Evolutionary conservation across 2,329 filamentous ascomycete species (phyloP), one percentile per base, ranked within the genome.

Genomic region (Fusarium subglutinans): DNA sequence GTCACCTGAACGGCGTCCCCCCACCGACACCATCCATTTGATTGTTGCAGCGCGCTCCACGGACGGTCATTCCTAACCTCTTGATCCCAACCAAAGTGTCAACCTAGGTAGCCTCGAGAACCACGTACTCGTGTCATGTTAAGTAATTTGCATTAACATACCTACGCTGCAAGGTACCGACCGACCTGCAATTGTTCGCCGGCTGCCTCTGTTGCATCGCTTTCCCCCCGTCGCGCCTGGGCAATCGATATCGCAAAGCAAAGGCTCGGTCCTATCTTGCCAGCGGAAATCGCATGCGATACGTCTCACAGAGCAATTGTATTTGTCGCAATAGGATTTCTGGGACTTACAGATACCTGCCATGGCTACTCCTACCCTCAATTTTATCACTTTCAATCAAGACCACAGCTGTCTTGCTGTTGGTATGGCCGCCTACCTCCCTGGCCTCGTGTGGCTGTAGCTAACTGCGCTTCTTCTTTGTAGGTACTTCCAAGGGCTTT

Each of bases 351-450:
- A 20, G 47, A 37, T 26, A 26, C 26, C 43, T 80, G 86, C 77
- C 69, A 94, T 94, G 91, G 85, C 91, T 73, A 88, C 81, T 74
- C 91, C 92, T 82, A 86, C 91, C 55, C 94, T 98, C 87, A 99
- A 99, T 84, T 99, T 97, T 85, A 94, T 99, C 79, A 98, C 96
- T 47, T 99, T 98, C 85, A 99, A 99, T 84, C 96, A 99, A 87
- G 96, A 99, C 87, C 95, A 98, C 86, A 97, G 94, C 88, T 96
- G 96, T 83, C 89, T 99, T 75, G 96, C 96, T 86, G 95, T 99
- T 78, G 96, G 94, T 95, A 87, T 80, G 92, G 84, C 64, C 33
- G 51, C 51, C 20, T 43, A 17, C 30, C 35, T 47, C 45, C 41
- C 71, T 63, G 63, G 66, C 57, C 40, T 47, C 53, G 30, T 55